Evolutionary conservation across 352 stramenopile species (phyloP), one percentile per base, ranked within the genome.

Genomic region (Globisporangium ultimum): DNA sequence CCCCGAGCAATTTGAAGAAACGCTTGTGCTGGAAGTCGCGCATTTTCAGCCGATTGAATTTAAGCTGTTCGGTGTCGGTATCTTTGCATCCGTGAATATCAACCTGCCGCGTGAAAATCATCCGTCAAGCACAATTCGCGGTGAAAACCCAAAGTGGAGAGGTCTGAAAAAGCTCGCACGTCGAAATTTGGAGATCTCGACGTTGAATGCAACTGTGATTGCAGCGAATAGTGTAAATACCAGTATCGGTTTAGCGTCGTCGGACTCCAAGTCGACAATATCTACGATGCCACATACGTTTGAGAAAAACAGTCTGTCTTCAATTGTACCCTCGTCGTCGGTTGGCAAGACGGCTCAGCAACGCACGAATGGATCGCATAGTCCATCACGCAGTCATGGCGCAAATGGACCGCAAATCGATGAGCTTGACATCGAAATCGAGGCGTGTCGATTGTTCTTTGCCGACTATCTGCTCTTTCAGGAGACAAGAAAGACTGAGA

Each of bases 31-130:
- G 38, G 90, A 98, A 61, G 80, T 98, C 40, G 95, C 92, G 4
- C 95, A 98, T 66, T 98, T 98, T 60, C 81, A 98, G 51, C 93
- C 95, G 2, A 71, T 98, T 15, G 78, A 80, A 34, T 93, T 98
- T 48, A 88, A 89, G 18, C 50, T 98, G 8, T 91, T 87, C 53
- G 93, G 90, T 1, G 71, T 74, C 49, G 95, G 92, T 6, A 96
- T 97, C 13, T 98, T 97, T 67, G 75, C 95, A 5, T 78, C 87
- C 18, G 86, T 98, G n/a, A 76, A 71, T 3, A 78, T 97, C 24
- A 94, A 88, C 53, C 74, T 98, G 22, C 95, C 95, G 6, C 84
- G 93, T 12, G 86, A 91, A 55, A 73, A 61, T 21, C 82, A 95
- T 11, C 65, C 80, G 1, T 67, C 72, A 9, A 87, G 78, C 54